Evolutionary conservation across 2,329 filamentous ascomycete species (phyloP), one percentile per base, ranked within the genome.

Genomic region (Coniosporium tulheliwenetii): DNA sequence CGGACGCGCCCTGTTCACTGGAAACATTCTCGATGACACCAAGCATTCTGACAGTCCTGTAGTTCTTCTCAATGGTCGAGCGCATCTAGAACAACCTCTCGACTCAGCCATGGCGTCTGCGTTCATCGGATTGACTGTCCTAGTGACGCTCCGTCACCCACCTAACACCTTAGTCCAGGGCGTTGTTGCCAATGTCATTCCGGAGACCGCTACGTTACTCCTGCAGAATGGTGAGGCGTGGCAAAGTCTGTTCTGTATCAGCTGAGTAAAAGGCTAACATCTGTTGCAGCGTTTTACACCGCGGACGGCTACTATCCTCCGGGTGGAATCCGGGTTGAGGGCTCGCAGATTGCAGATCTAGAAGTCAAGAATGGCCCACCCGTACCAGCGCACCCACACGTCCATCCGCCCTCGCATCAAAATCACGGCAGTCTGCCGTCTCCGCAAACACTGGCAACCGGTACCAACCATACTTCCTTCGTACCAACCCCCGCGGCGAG

Each of bases 111-210:
- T 82, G 78, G 76, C 79, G 38, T 68, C 70, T 44, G 69, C 77
- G 53, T 85, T 89, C 57, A 76, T 85, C 52, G 84, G 84, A 45
- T 72, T 84, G 58, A 77, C 79, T 44, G 84, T 91, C 62, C 65
- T 77, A 44, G 78, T 91, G 52, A 80, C 79, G 31, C 69, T 91
- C 47, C 73, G 71, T 51, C 67, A 75, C 43, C 79, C 81, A 40
- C 69, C 72, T 2, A 73, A 74, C 44, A 73, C 72, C 35, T 67
- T 74, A 50, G 64, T 89, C 39, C 75, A 77, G 45, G 85, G 85
- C 39, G 73, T 75, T 15, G 81, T 93, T 31, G 72, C 75, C 44
- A 70, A 77, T 49, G 77, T 89, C 41, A 70, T 79, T 45, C 77
- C 80, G 19, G 71, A 75, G 53, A 79, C 77, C 19, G 19, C 19